A percentile compares a stretch with the other conserved stretches of the same genome.
Conservation (phyloP, 345 rosid species). For the Raphanus raphanistrum region DNA sequence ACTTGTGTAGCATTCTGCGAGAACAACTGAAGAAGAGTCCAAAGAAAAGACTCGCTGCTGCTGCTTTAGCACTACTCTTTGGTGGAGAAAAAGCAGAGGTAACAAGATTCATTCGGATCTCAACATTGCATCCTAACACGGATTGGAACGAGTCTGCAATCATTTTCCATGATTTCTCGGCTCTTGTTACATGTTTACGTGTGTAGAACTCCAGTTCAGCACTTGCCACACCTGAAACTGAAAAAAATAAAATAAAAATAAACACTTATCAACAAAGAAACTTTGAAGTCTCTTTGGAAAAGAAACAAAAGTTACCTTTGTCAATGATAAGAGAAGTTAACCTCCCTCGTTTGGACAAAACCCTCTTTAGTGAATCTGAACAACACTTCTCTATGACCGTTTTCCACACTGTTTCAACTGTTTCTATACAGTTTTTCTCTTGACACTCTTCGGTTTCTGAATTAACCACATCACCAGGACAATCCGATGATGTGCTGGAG, state of each 20-base stretch:
- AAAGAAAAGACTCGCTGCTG: slow-evolving; percentile 57
- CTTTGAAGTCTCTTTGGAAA: not conserved
- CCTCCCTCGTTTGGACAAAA: slow-evolving; percentile 74
- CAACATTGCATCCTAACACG: slow-evolving; percentile 80
- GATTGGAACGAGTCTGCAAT: slow-evolving; percentile 86
- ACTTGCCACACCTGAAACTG: slow-evolving; percentile 63
- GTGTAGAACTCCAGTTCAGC: slow-evolving; percentile 73
- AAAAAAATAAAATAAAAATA: not conserved
- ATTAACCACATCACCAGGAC: slow-evolving; percentile 50
- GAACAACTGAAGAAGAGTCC: slow-evolving; percentile 81
- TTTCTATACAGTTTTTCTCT: slow-evolving; percentile 46
- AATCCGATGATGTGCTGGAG: slow-evolving; percentile 52
- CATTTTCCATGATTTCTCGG: slow-evolving; percentile 92
- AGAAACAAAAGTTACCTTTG: slow-evolving; percentile 51
- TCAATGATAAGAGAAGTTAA: slow-evolving; percentile 64
- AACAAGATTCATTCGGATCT: slow-evolving; percentile 70
- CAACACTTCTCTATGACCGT: slow-evolving; percentile 60
- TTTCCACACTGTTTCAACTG: slow-evolving; percentile 73
- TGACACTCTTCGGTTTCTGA: slow-evolving; percentile 36
- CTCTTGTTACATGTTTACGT: slow-evolving; percentile 59
- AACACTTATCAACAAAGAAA: not conserved
- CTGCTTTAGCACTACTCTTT: slow-evolving; percentile 49
- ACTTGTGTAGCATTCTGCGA: slow-evolving; percentile 54
- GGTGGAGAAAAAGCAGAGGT: slow-evolving; percentile 45
- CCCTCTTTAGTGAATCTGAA: slow-evolving; percentile 70